Evolutionary conservation across 768 basidiomycete species (phyloP).

Genomic region (Suillus subalutaceus): DNA sequence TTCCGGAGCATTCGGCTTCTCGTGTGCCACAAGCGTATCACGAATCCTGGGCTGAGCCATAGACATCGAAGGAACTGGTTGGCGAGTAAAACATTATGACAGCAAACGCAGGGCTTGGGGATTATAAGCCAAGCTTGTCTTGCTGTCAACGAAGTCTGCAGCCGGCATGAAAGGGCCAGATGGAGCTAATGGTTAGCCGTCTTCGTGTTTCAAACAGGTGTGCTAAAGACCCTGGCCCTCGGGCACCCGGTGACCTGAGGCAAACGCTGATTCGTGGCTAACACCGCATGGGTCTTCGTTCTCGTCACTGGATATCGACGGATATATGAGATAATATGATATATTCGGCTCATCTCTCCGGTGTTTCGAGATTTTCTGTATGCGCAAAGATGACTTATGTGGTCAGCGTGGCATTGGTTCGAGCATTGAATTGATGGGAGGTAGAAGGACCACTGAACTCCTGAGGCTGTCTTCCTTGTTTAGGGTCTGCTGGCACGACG

Average conservation of each 20-base stretch:
- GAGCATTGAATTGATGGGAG: neutral
- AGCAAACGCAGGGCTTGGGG: neutral
- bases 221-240: neutral
- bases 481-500: neutral
- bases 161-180: neutral
- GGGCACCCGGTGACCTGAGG: too few species aligned
- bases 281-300: neutral
- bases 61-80: neutral
- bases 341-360: neutral
- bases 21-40: neutral
- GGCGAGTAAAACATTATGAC: neutral
- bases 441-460: neutral
- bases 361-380: neutral
- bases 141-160: neutral
- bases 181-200: neutral
- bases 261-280: neutral
- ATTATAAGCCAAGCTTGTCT: neutral
- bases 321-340: neutral
- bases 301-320: neutral
- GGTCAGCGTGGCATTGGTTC: neutral
- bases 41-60: neutral
- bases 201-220: neutral
- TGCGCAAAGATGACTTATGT: neutral
- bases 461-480: neutral
- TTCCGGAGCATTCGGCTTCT: neutral